Evolutionary conservation across 352 stramenopile genomes (phyloP), one percentile per base, ranked within the genome.

Genomic region (Globisporangium barbulae): DNA sequence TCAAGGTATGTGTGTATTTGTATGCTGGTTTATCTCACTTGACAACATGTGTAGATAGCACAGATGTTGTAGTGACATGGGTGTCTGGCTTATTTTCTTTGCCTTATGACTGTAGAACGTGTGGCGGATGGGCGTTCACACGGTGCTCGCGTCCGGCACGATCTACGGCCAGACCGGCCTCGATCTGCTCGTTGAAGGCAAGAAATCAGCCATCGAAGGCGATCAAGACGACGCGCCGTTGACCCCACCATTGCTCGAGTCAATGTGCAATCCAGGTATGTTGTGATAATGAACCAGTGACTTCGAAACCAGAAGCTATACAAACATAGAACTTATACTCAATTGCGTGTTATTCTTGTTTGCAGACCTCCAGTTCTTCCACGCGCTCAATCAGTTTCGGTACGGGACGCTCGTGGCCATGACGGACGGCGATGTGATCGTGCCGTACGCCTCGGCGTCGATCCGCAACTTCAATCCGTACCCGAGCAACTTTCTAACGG

Each of bases 81-180:
- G 17, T 28, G 28, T 17, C 53, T 22, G 12, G 21, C n/a, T 41
- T 22, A 41, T 15, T 41, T 13, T 37, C 2, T 39, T 33, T 55
- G 17, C 12, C 9, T 31, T 33, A 44, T 7, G 13, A 12, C 8
- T 66, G 25, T 60, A 93, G 85, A 89, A 88, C 54, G 70, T 94
- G 7, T 74, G 83, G 54, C 79, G 84, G 6, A 73, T 89, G 63
- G 81, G 81, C 52, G 81, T 92, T 19, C 85, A 94, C 66, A 88
- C 73, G 9, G 76, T 94, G 42, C 55, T 94, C 2, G 72, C 70
- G 10, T 88, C 79, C 13, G 71, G 75, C n/a, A 73, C 68, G 22
- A 72, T 92, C 49, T 94, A 92, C 53, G 85, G 85, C 12, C 76
- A 84, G 57, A 92, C 85, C 12, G 85, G 85, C 48, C 75, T 88